Evolutionary conservation across 2,329 filamentous ascomycete genomes (phyloP), one percentile per base, ranked within the genome.

Genomic region (Fusarium verticillioides): DNA sequence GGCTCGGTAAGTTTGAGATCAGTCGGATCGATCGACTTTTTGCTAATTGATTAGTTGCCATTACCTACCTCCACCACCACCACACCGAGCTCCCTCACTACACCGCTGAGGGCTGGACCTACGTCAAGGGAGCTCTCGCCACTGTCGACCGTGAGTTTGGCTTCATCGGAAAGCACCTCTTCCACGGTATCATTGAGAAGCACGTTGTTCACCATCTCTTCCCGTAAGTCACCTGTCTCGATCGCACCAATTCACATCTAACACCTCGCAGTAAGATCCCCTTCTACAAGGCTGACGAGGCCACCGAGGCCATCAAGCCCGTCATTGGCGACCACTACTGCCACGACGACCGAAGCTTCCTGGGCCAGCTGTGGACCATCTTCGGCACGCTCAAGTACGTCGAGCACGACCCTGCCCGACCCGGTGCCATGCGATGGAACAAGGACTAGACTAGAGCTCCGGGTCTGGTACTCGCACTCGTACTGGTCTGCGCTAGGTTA

Each of bases 281-380:
- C 46, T 80, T 81, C 68, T 81, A 90, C 82, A 83, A 89, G 75
- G 87, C 87, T 32, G 85, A 86, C 66, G 84, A 87, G 77, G 87
- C 87, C 28, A 88, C 86, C 18, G 80, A 84, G 66, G 85, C 87
- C 78, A 96, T 97, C 88, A 94, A 95, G 89, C 90, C 90, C 69
- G 88, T 98, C 81, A 97, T 98, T 93, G 96, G 96, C 80, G 86
- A 87, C 77, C 95, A 97, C 87, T 98, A 98, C 87, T 93, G 94
- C 77, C 56, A 58, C 40, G 77, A 79, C 52, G 70, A 76, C 47
- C 77, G 77, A 57, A 79, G 26, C 77, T 79, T 79, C 72, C 40
- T 79, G 15, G 77, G 77, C 5, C 77, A 79, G 70, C 69, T 79
- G 7, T 79, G 77, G 77, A 70, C 72, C 66, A 73, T 76, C 56